Evolutionary conservation across 306 rosid genomes (phyloP).

Genomic region (Pyrus betulifolia): DNA sequence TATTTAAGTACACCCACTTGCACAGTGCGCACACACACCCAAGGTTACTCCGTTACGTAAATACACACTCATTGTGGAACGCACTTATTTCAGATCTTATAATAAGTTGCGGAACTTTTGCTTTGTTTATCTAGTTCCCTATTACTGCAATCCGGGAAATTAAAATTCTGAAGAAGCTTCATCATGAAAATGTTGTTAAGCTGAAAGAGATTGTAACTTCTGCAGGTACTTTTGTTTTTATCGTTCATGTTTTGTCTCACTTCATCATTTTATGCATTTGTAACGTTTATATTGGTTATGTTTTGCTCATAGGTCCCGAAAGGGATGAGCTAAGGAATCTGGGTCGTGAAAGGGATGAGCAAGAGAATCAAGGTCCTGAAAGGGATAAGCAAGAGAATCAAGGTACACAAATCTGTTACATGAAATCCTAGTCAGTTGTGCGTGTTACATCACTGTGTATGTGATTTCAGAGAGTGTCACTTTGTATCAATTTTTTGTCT

Average conservation of each 20-base stretch:
- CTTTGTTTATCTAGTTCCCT: constrained; percentile 45
- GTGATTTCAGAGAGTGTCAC: background rate
- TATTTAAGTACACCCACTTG: too few species aligned
- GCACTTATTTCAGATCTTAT: background rate
- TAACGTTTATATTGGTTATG: background rate
- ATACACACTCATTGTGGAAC: background rate
- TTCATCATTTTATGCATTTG: background rate
- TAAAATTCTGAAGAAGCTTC: constrained; percentile 57
- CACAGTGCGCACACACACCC: background rate
- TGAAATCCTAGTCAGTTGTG: background rate
- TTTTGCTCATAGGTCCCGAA: constrained; percentile 32
- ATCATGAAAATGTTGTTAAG: constrained; percentile 61
- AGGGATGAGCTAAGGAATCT: constrained; percentile 49
- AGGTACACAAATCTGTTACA: constrained; percentile 5
- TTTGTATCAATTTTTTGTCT: background rate
- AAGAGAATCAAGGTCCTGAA: constrained; percentile 38
- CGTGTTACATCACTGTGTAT: background rate
- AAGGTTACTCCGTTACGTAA: background rate
- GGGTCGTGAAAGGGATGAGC: constrained; percentile 42
- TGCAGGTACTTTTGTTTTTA: constrained; percentile 25
- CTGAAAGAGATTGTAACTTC: constrained; percentile 68
- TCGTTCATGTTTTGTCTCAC: background rate
- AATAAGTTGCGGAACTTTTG: background rate
- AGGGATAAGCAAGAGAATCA: too few species aligned
- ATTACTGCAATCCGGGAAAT: constrained; percentile 73